Evolutionary conservation across 116 monocot genomes (phyloP).

Genomic region (Posidonia oceanica): DNA sequence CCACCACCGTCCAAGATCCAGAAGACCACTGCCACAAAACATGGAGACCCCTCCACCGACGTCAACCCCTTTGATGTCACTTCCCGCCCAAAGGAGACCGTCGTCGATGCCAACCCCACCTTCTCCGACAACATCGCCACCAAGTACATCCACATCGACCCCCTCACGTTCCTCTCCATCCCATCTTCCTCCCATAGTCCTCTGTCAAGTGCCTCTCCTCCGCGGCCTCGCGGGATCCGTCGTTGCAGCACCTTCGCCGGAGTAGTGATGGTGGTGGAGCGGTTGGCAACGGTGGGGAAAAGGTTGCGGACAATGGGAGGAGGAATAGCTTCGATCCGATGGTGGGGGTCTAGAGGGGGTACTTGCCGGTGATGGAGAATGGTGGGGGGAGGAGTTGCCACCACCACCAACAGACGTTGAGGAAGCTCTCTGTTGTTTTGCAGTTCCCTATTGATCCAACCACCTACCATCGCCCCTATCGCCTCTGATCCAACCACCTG

Average conservation of each 20-base stretch:
- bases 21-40: not conserved
- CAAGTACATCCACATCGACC: slow-evolving; percentile 24
- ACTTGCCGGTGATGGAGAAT: slow-evolving; percentile 9
- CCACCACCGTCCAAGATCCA: slow-evolving; percentile 16
- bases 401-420: not conserved
- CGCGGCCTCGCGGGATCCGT: not conserved
- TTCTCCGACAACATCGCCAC: slow-evolving; percentile 58
- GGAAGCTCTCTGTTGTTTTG: slow-evolving; percentile 31
- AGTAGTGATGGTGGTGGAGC: too few relatives aligned
- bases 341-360: slow-evolving; percentile 20
- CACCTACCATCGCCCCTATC: too few relatives aligned
- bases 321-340: slow-evolving; percentile 16
- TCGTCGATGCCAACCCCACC: not conserved
- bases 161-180: too few relatives aligned
- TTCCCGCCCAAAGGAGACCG: slow-evolving; percentile 37
- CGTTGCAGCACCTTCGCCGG: not conserved
- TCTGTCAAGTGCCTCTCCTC: slow-evolving; percentile 3
- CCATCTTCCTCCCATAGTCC: not conserved
- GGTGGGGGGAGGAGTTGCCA: too few relatives aligned
- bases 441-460: slow-evolving; percentile 33
- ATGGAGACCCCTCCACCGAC: not conserved
- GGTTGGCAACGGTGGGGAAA: too few relatives aligned
- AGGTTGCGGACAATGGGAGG: too few relatives aligned
- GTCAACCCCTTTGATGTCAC: slow-evolving; percentile 18
- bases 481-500: too few relatives aligned